Percentiles rank a stretch among this genome's conserved stretches.
phyloP scores from a whole-genome alignment of 2,329 filamentous ascomycete genomes.

The Shiraia bambusicola region DNA sequence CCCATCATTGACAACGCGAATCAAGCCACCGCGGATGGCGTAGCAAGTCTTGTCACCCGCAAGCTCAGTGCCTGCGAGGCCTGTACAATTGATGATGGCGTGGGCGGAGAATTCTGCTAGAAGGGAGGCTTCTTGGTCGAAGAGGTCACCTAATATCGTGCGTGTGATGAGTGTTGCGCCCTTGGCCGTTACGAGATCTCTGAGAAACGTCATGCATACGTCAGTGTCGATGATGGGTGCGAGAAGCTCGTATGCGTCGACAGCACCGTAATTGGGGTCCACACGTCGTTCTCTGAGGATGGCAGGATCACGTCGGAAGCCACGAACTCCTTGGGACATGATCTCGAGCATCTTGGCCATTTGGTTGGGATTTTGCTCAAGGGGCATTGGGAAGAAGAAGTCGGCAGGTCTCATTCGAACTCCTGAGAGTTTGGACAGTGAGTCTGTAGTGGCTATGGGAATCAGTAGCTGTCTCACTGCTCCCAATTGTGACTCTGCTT shows the following conservation, averaged over 20 bases:
- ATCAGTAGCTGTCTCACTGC: no score
- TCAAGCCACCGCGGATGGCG: constrained; percentile 48
- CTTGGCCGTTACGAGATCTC: constrained; percentile 45
- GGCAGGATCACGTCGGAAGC: constrained; percentile 38
- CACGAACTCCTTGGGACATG: constrained; percentile 43
- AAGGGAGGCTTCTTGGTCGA: constrained; percentile 40
- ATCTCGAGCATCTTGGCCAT: constrained; percentile 47
- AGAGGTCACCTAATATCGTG: constrained; percentile 42
- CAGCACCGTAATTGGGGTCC: constrained; percentile 38
- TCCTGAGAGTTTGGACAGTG: constrained; percentile 33
- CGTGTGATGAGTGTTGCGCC: constrained; percentile 46
- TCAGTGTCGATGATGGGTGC: constrained; percentile 53
- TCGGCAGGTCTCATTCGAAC: constrained; percentile 44
- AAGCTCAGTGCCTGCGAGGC: constrained; percentile 42
- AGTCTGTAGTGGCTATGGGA: constrained; percentile 41
- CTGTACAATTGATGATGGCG: constrained; percentile 50
- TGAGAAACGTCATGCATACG: constrained; percentile 47
- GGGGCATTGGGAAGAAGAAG: constrained; percentile 44
- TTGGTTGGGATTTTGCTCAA: constrained; percentile 41
- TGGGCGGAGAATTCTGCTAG: constrained; percentile 36
- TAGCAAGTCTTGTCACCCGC: constrained; percentile 47
- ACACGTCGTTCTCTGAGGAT: constrained; percentile 41
- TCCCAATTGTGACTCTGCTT: not conserved
- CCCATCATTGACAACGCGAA: constrained; percentile 52
- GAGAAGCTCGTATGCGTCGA: constrained; percentile 50